These are phyloP conservation scores for Nemania abortiva DNA, from an alignment of 2,329 filamentous ascomycete species.

Conservation along the genomic window DNA sequence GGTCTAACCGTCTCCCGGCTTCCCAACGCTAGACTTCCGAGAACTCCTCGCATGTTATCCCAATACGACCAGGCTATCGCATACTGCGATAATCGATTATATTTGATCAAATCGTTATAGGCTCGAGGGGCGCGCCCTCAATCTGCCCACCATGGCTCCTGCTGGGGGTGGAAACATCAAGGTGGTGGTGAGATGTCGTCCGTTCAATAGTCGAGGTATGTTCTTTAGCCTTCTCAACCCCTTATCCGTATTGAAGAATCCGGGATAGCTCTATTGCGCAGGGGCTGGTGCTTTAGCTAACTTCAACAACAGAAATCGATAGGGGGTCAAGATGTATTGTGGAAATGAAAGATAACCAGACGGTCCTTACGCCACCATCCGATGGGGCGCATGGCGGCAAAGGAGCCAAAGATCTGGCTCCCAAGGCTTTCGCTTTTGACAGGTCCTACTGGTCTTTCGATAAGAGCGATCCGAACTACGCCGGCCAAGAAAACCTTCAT, in stretches of 20 bases:
- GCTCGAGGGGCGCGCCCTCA: slow-evolving; percentile 42
- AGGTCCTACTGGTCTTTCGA: slow-evolving; percentile 98
- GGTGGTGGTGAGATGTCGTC: slow-evolving; percentile 96
- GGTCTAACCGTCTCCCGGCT: background rate
- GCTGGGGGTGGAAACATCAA: slow-evolving; percentile 96
- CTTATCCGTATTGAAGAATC: background rate
- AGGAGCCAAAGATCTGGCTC: slow-evolving; percentile 74
- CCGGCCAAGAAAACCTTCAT: slow-evolving; percentile 90
- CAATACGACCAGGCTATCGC: slow-evolving; percentile 41
- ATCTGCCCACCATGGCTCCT: slow-evolving; percentile 65
- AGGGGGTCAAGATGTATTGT: slow-evolving; percentile 96
- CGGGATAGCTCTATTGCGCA: background rate
- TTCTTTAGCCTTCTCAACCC: slow-evolving; percentile 16
- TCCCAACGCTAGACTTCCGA: slow-evolving; percentile 12
- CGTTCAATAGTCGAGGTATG: slow-evolving; percentile 94
- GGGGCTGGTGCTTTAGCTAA: slow-evolving; percentile 37
- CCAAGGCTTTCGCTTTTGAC: slow-evolving; percentile 95
- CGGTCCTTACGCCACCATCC: slow-evolving; percentile 80
- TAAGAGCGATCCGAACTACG: slow-evolving; percentile 82
- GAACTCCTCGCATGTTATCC: slow-evolving; percentile 36
- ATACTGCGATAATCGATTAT: slow-evolving; percentile 41
- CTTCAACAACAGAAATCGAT: slow-evolving; percentile 76
- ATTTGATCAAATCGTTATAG: slow-evolving; percentile 42
- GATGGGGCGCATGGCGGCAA: slow-evolving; percentile 71
- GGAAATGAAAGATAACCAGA: slow-evolving; percentile 94